Base-by-base conservation (phyloP, 192 early-diverging fungal species). In the Gamsiella multidivaricata region DNA sequence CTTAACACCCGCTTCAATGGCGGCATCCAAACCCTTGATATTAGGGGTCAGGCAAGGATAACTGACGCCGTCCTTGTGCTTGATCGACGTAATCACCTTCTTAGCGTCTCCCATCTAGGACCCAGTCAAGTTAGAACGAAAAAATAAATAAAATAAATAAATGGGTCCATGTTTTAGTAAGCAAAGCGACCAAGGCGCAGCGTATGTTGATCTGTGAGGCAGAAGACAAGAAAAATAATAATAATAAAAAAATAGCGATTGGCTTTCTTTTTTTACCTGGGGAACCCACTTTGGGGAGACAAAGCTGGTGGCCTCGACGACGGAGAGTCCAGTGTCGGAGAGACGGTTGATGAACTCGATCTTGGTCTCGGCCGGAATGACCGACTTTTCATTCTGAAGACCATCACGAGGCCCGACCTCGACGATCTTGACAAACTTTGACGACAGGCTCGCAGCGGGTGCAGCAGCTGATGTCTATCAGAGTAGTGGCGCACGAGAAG, bases 221-320 rank as follows among this genome's bases (percentile, higher is more conserved):
- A 41, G 39, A 41, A 14, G 14, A 14, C 7, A 14, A 41, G 39
- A 34, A 31, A 47, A 18, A 17, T 15, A 14, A 18, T 23, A 14
- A 57, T 10, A 53, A 31, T 4, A 14, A 59, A 14, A 52, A 34
- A 50, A 50, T 12, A 39, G 9, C 11, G 31, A 37, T 43, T 34
- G 28, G 20, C 36, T 17, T 52, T 32, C 17, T 47, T 11, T 20
- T 6, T 17, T 31, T 86, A 90, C 88, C 80, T 94, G 93, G 36
- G 97, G 97, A 2, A 99, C 95, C 94, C 94, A 96, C 80, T 97
- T 97, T 9, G 96, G 95, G 7, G 92, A 94, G 26, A 99, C 97
- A 83, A 99, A 97, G 57, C 94, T 92, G 1, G 95, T 95, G 12
- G 94, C 87, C 82, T 99, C 97, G 29, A 99, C 87, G 2, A 93